These are phyloP conservation scores for Botrytis elliptica DNA, from an alignment of 2,329 filamentous ascomycete species.

Conservation along the genomic window DNA sequence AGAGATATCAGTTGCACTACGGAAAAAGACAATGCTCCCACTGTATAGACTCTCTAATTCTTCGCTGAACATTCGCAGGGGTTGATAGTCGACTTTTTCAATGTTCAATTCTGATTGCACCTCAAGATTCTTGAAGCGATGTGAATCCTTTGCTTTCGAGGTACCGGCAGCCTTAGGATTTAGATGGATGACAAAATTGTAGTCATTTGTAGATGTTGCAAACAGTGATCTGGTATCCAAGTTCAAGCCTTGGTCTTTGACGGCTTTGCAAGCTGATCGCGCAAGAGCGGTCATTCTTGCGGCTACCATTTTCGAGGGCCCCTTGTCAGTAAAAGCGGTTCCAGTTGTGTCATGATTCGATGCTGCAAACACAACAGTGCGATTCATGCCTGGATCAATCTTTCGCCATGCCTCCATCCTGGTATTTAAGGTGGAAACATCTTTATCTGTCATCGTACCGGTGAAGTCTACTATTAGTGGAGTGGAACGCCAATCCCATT, in stretches of 20 bases:
- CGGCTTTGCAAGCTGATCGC: constrained; percentile 66
- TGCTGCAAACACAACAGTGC: constrained; percentile 75
- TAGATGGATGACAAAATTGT: constrained; percentile 81
- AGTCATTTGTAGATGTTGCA: constrained; percentile 69
- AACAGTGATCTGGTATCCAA: constrained; percentile 66
- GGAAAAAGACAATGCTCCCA: constrained; percentile 76
- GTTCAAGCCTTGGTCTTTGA: constrained; percentile 52
- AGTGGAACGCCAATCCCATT: constrained; percentile 89
- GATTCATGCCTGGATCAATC: constrained; percentile 85
- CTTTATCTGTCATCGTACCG: constrained; percentile 59
- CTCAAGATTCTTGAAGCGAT: constrained; percentile 79
- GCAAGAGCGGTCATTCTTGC: constrained; percentile 80
- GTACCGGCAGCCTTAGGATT: constrained; percentile 38
- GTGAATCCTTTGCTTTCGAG: constrained; percentile 40
- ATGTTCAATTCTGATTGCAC: constrained; percentile 48
- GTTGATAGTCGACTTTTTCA: constrained; percentile 55
- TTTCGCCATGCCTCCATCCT: constrained; percentile 82
- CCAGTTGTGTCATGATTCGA: constrained; percentile 77
- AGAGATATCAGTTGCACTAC: constrained; percentile 57
- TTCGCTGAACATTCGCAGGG: constrained; percentile 60
- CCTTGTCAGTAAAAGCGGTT: constrained; percentile 72
- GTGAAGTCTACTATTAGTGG: constrained; percentile 78
- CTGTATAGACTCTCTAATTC: constrained; percentile 69
- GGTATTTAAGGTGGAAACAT: constrained; percentile 62
- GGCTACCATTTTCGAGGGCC: constrained; percentile 79